Evolutionary conservation across 78 protist species (phyloP).

Genomic region (Planoprotostelium fungivorum): DNA sequence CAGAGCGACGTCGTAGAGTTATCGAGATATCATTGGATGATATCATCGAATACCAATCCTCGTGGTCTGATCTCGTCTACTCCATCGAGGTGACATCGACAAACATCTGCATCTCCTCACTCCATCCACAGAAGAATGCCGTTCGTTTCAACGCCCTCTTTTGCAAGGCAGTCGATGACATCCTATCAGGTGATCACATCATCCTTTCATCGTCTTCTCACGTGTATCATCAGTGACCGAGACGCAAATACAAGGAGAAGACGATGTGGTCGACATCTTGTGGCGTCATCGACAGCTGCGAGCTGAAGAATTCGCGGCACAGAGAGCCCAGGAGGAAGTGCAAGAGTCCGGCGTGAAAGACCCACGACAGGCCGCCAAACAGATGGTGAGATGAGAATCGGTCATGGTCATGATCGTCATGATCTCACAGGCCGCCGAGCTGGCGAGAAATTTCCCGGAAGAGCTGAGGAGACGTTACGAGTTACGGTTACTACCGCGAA

Average conservation of each 20-base stretch:
- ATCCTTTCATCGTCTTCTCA: no score
- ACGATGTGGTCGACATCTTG: not conserved
- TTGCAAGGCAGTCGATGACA: slow-evolving; percentile 37
- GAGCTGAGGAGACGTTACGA: not conserved
- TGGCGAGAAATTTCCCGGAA: not conserved
- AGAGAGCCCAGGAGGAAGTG: not conserved
- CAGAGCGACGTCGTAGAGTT: slow-evolving; percentile 16
- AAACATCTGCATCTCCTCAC: slow-evolving; percentile 4
- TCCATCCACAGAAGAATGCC: slow-evolving; percentile 19
- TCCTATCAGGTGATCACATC: slow-evolving; percentile 18
- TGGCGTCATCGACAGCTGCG: not conserved
- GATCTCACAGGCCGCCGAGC: not conserved
- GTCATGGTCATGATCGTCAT: no score
- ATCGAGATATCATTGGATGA: slow-evolving; percentile 54
- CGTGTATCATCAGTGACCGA: slow-evolving; percentile 26
- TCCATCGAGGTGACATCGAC: not conserved
- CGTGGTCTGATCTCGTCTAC: not conserved
- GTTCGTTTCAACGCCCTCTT: slow-evolving; percentile 27
- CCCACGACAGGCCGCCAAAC: not conserved
- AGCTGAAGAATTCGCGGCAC: slow-evolving; percentile 9
- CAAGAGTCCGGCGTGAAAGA: not conserved
- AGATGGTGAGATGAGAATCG: no score
- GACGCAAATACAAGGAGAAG: slow-evolving; percentile 9
- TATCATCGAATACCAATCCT: slow-evolving; percentile 6
- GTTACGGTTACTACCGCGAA: not conserved